Conservation (phyloP, 768 basidiomycete genomes). For the Rhizopogon vulgaris region DNA sequence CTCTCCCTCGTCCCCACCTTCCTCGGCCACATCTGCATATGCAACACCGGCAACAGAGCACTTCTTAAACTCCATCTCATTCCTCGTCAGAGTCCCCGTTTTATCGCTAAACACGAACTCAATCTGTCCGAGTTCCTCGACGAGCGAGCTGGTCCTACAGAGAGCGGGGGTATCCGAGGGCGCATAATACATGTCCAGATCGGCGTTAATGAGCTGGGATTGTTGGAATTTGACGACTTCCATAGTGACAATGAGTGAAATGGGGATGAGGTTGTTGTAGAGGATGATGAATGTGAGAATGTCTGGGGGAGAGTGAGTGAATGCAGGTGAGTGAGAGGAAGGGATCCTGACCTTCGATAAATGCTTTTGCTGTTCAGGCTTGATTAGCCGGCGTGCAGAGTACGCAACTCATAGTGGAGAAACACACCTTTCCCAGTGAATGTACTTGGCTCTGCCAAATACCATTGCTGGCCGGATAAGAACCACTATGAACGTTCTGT, state of each 20-base stretch:
- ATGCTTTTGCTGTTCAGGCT: constrained; percentile 51
- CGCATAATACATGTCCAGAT: constrained; percentile 97
- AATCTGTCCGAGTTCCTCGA: constrained; percentile 97
- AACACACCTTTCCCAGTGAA: constrained; percentile 57
- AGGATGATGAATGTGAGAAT: constrained; percentile 97
- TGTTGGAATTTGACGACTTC: constrained; percentile 99
- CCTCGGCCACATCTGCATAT: constrained; percentile 90
- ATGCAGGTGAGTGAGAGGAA: neutral
- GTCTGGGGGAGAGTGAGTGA: constrained; percentile 42
- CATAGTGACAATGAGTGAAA: constrained; percentile 98
- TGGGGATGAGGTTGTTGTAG: constrained; percentile 98
- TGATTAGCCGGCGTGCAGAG: constrained; percentile 3
- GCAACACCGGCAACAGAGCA: constrained; percentile 84
- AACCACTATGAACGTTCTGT: constrained; percentile 56
- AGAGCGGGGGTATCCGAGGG: constrained; percentile 94
- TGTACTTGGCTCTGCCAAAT: constrained; percentile 61
- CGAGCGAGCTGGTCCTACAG: constrained; percentile 95
- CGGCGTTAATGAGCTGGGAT: constrained; percentile 94
- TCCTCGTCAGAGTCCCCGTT: constrained; percentile 91
- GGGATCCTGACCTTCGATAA: constrained; percentile 66
- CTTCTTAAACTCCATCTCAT: constrained; percentile 96
- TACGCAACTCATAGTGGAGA: neutral
- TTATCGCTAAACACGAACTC: constrained; percentile 96
- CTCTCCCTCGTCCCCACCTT: constrained; percentile 56
- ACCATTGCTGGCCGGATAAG: constrained; percentile 85